A percentile compares a stretch with the other conserved stretches of the same genome.
Evolutionary conservation across 306 rosid genomes (phyloP).

Genomic region (Arachis hypogaea): DNA sequence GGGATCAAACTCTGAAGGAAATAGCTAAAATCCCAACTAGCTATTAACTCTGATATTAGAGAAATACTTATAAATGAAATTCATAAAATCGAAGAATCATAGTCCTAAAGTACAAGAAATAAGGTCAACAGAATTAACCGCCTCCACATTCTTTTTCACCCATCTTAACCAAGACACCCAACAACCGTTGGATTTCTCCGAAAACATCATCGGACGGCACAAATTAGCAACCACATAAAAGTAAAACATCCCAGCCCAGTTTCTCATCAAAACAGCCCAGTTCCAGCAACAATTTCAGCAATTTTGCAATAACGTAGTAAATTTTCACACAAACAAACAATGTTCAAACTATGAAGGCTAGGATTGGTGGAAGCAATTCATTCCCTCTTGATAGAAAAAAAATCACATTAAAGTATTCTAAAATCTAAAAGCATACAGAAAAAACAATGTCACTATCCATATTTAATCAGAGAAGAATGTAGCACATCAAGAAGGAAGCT

Average conservation of each 20-base stretch:
- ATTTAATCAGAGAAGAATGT: slow-evolving; percentile 6
- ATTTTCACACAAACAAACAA: no score
- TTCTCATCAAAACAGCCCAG: no score
- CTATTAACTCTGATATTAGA: no score
- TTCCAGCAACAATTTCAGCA: no score
- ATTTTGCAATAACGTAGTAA: no score
- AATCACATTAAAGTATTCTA: no score
- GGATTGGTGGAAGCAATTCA: neutral
- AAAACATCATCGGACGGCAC: slow-evolving; percentile 77
- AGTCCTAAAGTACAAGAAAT: neutral
- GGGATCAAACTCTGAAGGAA: no score
- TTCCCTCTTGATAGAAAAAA: neutral
- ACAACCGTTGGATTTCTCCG: slow-evolving; percentile 83
- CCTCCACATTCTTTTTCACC: slow-evolving; percentile 2
- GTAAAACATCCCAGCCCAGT: no score
- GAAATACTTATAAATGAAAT: neutral
- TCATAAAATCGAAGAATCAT: neutral
- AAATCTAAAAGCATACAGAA: no score
- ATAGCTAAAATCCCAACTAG: no score
- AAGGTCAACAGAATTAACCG: neutral
- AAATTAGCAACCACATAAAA: no score
- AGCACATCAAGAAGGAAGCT: neutral
- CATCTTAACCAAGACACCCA: slow-evolving; percentile 59
- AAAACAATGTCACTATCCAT: neutral
- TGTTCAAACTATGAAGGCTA: neutral